Conservation (phyloP, 129 eudicot species). For the Dittrichia graveolens region DNA sequence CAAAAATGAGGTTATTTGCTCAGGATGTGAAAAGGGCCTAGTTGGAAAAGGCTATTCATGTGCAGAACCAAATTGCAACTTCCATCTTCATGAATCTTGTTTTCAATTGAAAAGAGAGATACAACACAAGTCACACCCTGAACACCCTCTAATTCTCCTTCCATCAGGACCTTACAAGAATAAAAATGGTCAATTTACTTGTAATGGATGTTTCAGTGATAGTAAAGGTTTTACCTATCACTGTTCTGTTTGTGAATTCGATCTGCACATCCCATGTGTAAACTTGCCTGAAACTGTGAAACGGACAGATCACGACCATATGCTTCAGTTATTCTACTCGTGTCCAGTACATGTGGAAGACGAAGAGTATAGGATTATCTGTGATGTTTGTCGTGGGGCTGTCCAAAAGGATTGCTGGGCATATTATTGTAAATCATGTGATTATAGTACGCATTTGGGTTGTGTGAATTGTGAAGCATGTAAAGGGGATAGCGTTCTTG, state of each 20-base stretch:
- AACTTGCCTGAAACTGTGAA: conserved; percentile 54
- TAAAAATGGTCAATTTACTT: conserved; percentile 42
- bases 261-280: conserved; percentile 63
- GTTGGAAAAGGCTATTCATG: conserved; percentile 36
- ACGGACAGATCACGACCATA: conserved; percentile 55
- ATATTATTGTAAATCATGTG: conserved; percentile 57
- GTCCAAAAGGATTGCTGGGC: conserved; percentile 62
- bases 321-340: conserved; percentile 46
- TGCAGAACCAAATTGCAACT: conserved; percentile 31
- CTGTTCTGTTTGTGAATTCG: conserved; percentile 53
- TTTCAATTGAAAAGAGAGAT: conserved; percentile 33
- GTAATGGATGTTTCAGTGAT: conserved; percentile 56
- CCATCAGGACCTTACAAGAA: conserved; percentile 43
- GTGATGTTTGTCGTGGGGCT: conserved; percentile 55
- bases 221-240: conserved; percentile 59
- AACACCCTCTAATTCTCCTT: conserved; percentile 54
- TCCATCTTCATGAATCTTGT: conserved; percentile 46
- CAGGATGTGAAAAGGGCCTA: conserved; percentile 43
- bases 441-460: conserved; percentile 60
- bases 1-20: conserved; percentile 36
- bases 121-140: conserved; percentile 62
- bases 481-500: background rate
- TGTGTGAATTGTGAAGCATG: conserved; percentile 49
- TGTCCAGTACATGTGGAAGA: conserved; percentile 32
- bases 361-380: conserved; percentile 29